Evolutionary conservation across 1,284 basidiomycete genomes (phyloP).

Genomic region (Sphagnurus paluster): DNA sequence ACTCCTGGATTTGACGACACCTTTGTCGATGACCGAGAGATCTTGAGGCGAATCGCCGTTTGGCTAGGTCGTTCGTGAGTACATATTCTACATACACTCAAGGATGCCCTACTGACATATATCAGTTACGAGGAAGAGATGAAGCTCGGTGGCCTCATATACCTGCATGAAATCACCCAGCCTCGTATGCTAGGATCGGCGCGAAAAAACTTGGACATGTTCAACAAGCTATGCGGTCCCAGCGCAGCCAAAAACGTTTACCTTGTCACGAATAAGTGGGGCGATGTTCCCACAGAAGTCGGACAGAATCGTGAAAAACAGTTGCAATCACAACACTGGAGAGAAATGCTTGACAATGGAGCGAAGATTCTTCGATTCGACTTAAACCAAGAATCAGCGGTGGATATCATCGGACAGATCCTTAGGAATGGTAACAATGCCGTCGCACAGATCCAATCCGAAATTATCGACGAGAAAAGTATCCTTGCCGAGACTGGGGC

Average conservation of each 20-base stretch:
- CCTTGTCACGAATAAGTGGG: slow-evolving; percentile 18
- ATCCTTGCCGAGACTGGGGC: slow-evolving; percentile 10
- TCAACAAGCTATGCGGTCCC: slow-evolving; percentile 24
- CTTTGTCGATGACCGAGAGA: slow-evolving; percentile 20
- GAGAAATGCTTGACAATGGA: slow-evolving; percentile 4
- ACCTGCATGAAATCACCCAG: slow-evolving; percentile 28
- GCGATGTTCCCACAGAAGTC: background rate
- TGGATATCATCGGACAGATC: slow-evolving; percentile 3
- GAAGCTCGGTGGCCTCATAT: slow-evolving; percentile 25
- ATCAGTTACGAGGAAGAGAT: slow-evolving; percentile 21
- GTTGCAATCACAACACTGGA: slow-evolving; percentile 6
- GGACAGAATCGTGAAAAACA: slow-evolving; percentile 7
- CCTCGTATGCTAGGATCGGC: slow-evolving; percentile 23
- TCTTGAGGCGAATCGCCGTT: slow-evolving; percentile 22
- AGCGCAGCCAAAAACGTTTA: slow-evolving; percentile 22
- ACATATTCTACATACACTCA: background rate
- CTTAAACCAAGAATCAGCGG: slow-evolving; percentile 2
- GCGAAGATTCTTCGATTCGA: slow-evolving; percentile 5
- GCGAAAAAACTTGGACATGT: slow-evolving; percentile 24
- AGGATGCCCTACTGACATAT: background rate
- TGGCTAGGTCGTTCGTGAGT: slow-evolving; percentile 24
- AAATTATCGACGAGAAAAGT: slow-evolving; percentile 5
- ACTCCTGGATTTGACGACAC: slow-evolving; percentile 28
- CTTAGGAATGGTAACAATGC: background rate
- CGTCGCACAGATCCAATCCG: slow-evolving; percentile 2